A percentile compares a stretch with the other conserved stretches of the same genome.
phyloP scores from a whole-genome alignment of 768 basidiomycete genomes.

The Lentinus brumalis region DNA sequence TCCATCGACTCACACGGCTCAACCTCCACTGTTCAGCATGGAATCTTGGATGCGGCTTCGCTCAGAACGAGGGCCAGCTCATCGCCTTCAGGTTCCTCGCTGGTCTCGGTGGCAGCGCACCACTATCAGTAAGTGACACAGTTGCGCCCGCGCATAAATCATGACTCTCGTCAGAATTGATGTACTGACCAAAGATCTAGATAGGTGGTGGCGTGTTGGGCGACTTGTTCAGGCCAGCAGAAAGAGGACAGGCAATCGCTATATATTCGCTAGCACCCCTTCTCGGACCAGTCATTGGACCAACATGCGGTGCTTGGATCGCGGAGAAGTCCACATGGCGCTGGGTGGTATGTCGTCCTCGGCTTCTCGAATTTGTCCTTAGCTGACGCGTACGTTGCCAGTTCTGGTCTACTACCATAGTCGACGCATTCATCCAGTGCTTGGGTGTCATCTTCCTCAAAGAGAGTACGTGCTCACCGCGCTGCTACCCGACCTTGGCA shows the following conservation, averaged over 20 bases:
- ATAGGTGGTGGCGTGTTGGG: slow-evolving; percentile 70
- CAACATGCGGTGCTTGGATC: slow-evolving; percentile 65
- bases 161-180: no score
- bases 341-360: slow-evolving; percentile 55
- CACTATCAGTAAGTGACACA: slow-evolving; percentile 31
- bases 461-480: slow-evolving; percentile 53
- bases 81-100: slow-evolving; percentile 42
- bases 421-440: slow-evolving; percentile 54
- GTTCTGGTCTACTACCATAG: slow-evolving; percentile 71
- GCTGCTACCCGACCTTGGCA: slow-evolving; percentile 14
- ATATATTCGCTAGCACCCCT: slow-evolving; percentile 67
- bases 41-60: slow-evolving; percentile 47
- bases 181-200: slow-evolving; percentile 20
- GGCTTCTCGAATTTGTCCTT: neutral
- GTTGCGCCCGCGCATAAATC: neutral
- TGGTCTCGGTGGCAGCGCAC: slow-evolving; percentile 41
- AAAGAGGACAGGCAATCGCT: slow-evolving; percentile 63
- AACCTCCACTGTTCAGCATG: slow-evolving; percentile 38
- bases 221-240: slow-evolving; percentile 62
- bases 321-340: slow-evolving; percentile 66
- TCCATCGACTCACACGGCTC: no score
- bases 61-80: slow-evolving; percentile 32
- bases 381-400: slow-evolving; percentile 20
- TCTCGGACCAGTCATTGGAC: slow-evolving; percentile 66
- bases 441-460: slow-evolving; percentile 55